A percentile compares a stretch with the other conserved stretches of the same genome.
phyloP scores from a whole-genome alignment of 768 basidiomycete species.

The Daedaleopsis nitida region DNA sequence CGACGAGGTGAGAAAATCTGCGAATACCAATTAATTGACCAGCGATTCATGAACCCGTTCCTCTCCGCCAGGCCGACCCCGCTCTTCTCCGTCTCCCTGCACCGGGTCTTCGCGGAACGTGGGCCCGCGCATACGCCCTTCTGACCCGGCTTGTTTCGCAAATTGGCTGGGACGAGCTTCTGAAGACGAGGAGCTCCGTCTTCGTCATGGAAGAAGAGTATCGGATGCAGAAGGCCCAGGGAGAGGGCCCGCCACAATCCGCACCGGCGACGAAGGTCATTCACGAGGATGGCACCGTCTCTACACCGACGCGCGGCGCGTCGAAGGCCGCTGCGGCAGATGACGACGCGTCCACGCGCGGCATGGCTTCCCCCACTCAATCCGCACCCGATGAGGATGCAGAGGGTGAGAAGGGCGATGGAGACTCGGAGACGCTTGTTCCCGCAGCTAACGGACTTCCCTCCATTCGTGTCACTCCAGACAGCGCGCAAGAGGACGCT shows the following conservation, averaged over 20 bases:
- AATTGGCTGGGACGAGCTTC: slow-evolving; percentile 98
- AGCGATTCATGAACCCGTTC: not conserved
- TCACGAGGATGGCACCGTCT: slow-evolving; percentile 64
- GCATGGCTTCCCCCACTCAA: slow-evolving; percentile 46
- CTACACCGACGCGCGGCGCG: slow-evolving; percentile 20
- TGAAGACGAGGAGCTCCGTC: slow-evolving; percentile 90
- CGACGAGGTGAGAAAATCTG: slow-evolving; percentile 62
- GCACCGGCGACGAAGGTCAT: slow-evolving; percentile 40
- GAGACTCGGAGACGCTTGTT: slow-evolving; percentile 27
- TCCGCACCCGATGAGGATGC: slow-evolving; percentile 27
- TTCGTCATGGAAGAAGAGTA: slow-evolving; percentile 99
- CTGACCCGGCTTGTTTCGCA: slow-evolving; percentile 89
- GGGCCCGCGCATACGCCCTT: slow-evolving; percentile 91
- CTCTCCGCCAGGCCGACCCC: slow-evolving; percentile 70
- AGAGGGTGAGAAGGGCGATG: slow-evolving; percentile 19
- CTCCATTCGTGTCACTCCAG: slow-evolving; percentile 60
- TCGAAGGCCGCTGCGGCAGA: slow-evolving; percentile 47
- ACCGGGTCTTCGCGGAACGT: slow-evolving; percentile 92
- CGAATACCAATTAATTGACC: not conserved
- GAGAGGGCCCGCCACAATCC: slow-evolving; percentile 54
- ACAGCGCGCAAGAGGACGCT: slow-evolving; percentile 44
- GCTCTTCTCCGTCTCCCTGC: slow-evolving; percentile 94
- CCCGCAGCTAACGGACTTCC: slow-evolving; percentile 43
- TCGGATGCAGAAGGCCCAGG: slow-evolving; percentile 89
- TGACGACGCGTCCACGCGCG: slow-evolving; percentile 74